Evolutionary conservation across 257 asterid genomes (phyloP).

Genomic region (Capsicum baccatum): DNA sequence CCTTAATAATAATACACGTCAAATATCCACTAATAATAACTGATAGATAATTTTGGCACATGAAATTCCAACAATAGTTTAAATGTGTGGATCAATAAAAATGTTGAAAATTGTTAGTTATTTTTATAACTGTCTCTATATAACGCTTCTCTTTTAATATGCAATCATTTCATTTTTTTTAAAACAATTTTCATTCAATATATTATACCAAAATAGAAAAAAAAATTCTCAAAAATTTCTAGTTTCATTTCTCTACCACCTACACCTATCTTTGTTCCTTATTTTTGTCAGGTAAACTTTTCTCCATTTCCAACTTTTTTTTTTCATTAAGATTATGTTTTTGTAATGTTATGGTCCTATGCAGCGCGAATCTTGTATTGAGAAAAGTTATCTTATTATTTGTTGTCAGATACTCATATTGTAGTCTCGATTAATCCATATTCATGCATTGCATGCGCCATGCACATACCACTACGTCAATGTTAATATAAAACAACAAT

Average conservation of each 20-base stretch:
- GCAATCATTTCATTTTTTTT: background rate
- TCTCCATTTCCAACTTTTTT: background rate
- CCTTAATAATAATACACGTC: too few species aligned
- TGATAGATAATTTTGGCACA: too few species aligned
- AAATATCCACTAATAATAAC: too few species aligned
- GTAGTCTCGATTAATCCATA: background rate
- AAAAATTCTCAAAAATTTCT: background rate
- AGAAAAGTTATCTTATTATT: too few species aligned
- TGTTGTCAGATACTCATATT: background rate
- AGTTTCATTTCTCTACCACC: slow-evolving; percentile 19
- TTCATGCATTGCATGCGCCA: background rate
- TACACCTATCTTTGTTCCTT: background rate
- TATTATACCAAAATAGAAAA: background rate
- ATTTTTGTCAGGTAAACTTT: slow-evolving; percentile 19
- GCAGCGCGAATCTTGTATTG: too few species aligned
- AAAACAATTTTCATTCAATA: background rate
- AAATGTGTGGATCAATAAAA: slow-evolving; percentile 24
- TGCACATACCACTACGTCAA: background rate
- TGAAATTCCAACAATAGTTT: background rate
- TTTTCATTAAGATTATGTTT: background rate
- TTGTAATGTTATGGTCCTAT: too few species aligned
- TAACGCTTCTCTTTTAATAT: background rate
- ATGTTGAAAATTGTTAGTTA: background rate
- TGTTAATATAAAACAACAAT: too few species aligned
- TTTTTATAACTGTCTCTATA: background rate